A percentile compares a stretch with the other conserved stretches of the same genome.
Evolutionary conservation across 2,329 filamentous ascomycete genomes (phyloP).

Genomic region (Sarocladium strictum): DNA sequence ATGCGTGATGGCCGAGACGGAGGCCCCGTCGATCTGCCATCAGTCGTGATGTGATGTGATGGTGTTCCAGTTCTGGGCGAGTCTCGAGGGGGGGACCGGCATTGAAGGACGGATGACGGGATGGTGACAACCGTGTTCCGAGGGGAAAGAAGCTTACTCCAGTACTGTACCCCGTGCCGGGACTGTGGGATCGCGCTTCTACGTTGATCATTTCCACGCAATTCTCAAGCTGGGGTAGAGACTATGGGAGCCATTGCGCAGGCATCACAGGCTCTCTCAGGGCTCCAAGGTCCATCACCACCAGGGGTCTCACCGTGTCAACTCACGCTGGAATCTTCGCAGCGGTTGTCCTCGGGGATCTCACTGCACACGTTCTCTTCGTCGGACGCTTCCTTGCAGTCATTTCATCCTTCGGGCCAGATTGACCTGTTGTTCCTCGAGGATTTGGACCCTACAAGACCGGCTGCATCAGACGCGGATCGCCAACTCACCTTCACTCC

Average conservation of each 20-base stretch:
- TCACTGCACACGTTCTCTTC: conserved; percentile 14
- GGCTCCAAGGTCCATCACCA: neutral
- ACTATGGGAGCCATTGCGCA: neutral
- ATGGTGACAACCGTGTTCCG: neutral
- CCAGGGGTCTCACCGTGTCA: neutral
- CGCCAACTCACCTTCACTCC: conserved; percentile 15
- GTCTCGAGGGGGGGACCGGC: too few relatives aligned
- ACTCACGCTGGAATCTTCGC: conserved; percentile 12
- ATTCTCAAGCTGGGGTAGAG: too few relatives aligned
- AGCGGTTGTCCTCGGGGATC: conserved; percentile 13
- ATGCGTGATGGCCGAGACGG: conserved; percentile 2
- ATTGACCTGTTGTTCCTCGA: conserved; percentile 15
- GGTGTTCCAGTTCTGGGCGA: too few relatives aligned
- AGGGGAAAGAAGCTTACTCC: neutral
- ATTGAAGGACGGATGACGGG: neutral
- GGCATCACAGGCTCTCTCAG: neutral
- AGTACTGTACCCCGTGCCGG: too few relatives aligned
- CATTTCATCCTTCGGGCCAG: conserved; percentile 13
- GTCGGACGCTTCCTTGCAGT: neutral
- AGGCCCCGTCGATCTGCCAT: neutral
- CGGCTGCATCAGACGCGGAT: conserved; percentile 12
- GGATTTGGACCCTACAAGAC: conserved; percentile 15
- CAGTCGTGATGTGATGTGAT: neutral
- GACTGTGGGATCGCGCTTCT: neutral
- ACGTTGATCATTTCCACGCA: neutral